Evolutionary conservation across 352 stramenopile genomes (phyloP).

Genomic region (Globisporangium solare): DNA sequence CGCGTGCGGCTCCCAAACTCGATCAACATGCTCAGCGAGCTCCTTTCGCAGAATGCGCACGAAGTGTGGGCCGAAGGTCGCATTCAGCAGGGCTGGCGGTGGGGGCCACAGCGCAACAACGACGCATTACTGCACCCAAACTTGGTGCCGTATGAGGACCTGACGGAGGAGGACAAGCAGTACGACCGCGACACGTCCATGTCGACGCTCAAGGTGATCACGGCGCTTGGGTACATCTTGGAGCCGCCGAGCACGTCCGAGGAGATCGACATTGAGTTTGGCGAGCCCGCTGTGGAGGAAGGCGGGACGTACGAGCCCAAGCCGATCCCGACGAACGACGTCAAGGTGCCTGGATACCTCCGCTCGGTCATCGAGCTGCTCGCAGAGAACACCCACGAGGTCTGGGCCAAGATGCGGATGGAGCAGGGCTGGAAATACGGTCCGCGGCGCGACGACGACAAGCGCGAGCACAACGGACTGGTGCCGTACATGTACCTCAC

Average conservation of each 20-base stretch:
- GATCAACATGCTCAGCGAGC: slow-evolving; percentile 52
- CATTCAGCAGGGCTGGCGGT: slow-evolving; percentile 66
- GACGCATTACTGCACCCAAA: slow-evolving; percentile 64
- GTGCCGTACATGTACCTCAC: slow-evolving; percentile 80
- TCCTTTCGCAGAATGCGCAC: slow-evolving; percentile 73
- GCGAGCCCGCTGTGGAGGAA: slow-evolving; percentile 31
- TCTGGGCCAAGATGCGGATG: slow-evolving; percentile 82
- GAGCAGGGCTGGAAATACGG: slow-evolving; percentile 75
- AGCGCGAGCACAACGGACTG: slow-evolving; percentile 68
- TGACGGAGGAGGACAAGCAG: slow-evolving; percentile 75
- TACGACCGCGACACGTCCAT: slow-evolving; percentile 81
- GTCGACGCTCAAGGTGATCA: slow-evolving; percentile 75
- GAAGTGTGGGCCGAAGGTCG: slow-evolving; percentile 78
- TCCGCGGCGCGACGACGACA: slow-evolving; percentile 53
- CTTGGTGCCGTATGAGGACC: slow-evolving; percentile 62
- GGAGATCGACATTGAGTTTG: slow-evolving; percentile 56
- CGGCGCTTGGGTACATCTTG: slow-evolving; percentile 63
- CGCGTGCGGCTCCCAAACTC: slow-evolving; percentile 60
- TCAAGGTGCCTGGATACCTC: slow-evolving; percentile 56
- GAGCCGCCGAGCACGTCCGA: slow-evolving; percentile 45
- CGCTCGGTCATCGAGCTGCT: slow-evolving; percentile 69
- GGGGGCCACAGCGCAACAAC: slow-evolving; percentile 59
- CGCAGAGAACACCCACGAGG: slow-evolving; percentile 78
- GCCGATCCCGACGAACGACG: slow-evolving; percentile 57
- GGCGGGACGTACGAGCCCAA: slow-evolving; percentile 58